phyloP scores from a whole-genome alignment of 2,329 filamentous ascomycete genomes.

The Cadophora malorum region DNA sequence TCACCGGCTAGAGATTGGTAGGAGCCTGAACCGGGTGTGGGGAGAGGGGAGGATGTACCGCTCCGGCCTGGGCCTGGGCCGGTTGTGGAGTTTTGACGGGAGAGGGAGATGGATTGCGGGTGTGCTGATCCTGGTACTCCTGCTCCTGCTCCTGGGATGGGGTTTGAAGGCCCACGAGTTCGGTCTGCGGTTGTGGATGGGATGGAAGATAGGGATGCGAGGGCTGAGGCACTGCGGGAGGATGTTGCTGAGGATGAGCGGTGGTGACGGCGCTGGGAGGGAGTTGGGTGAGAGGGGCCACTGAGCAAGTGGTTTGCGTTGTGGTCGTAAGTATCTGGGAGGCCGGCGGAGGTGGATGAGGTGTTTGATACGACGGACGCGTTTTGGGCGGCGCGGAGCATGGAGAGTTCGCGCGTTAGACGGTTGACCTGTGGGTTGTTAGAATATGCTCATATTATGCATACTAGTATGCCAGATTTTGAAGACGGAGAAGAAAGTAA shows the following conservation, averaged over 20 bases:
- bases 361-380: constrained; percentile 69
- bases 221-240: constrained; percentile 57
- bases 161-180: constrained; percentile 31
- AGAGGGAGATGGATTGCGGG: constrained; percentile 39
- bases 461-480: not conserved
- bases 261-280: constrained; percentile 60
- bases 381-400: constrained; percentile 76
- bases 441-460: not conserved
- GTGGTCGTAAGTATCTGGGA: constrained; percentile 54
- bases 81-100: constrained; percentile 44
- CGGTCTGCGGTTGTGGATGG: constrained; percentile 46
- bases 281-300: constrained; percentile 63
- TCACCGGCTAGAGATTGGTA: constrained; percentile 41
- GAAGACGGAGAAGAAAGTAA: not conserved
- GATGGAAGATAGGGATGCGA: constrained; percentile 52
- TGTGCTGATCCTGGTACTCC: constrained; percentile 29
- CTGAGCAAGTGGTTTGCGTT: constrained; percentile 60
- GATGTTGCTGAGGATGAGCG: constrained; percentile 60
- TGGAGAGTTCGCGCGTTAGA: constrained; percentile 83
- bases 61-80: constrained; percentile 38
- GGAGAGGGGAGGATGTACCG: constrained; percentile 43
- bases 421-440: constrained; percentile 76
- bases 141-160: constrained; percentile 27
- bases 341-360: constrained; percentile 65
- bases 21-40: constrained; percentile 33